Conservation (phyloP, 176 grass and related monocot species). For the Rhynchospora pubera region DNA sequence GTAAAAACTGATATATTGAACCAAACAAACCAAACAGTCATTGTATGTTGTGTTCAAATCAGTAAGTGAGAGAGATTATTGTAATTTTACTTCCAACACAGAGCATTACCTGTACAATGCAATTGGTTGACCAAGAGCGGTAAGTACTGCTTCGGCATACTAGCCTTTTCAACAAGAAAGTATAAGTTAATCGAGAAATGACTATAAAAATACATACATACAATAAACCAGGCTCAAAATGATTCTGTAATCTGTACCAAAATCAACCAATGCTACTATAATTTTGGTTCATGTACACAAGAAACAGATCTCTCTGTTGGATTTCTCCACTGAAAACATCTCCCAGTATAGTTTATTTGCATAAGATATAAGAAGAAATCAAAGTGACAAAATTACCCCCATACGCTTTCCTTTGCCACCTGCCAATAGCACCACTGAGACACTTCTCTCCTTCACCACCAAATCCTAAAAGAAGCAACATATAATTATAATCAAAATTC, state of each 20-base stretch:
- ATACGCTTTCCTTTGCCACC: slow-evolving; percentile 84
- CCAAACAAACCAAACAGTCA: slow-evolving; percentile 13
- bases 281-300: not conserved
- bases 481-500: not conserved
- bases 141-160: slow-evolving; percentile 94
- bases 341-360: not conserved
- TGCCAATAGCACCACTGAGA: slow-evolving; percentile 84
- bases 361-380: not conserved
- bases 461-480: slow-evolving; percentile 27
- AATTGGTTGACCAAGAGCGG: slow-evolving; percentile 71
- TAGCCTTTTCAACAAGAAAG: slow-evolving; percentile 46
- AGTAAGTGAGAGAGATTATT: not conserved
- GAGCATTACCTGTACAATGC: slow-evolving; percentile 76
- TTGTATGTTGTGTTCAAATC: not conserved
- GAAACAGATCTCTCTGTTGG: not conserved
- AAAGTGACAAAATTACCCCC: slow-evolving; percentile 49
- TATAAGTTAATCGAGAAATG: not conserved
- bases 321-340: not conserved
- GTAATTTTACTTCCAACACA: not conserved
- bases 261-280: not conserved
- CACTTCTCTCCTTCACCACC: slow-evolving; percentile 66
- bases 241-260: not conserved
- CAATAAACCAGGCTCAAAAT: not conserved
- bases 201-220: not conserved
- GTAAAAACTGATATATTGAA: slow-evolving; percentile 44